A percentile compares a stretch with the other conserved stretches of the same genome.
Conservation (phyloP, 2,329 filamentous ascomycete species). For the Aphanocladium album region DNA sequence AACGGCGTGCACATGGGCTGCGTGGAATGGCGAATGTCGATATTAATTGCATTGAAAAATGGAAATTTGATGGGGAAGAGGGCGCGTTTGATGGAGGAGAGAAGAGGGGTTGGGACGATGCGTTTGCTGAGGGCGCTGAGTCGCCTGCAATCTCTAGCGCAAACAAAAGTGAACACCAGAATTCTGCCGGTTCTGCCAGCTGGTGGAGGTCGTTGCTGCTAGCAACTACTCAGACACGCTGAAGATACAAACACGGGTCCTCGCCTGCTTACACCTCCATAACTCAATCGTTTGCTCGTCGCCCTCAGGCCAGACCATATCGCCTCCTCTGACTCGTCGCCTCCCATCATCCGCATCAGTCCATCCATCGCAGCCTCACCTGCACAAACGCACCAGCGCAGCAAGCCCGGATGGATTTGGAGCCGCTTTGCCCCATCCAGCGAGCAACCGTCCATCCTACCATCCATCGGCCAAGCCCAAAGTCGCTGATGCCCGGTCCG, state of each 20-base stretch:
- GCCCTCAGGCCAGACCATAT: not conserved
- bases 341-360: not conserved
- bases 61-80: not conserved
- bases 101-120: not conserved
- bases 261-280: not conserved
- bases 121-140: not conserved
- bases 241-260: not conserved
- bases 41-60: constrained; percentile 1
- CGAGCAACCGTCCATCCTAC: constrained; percentile 12
- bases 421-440: constrained; percentile 8
- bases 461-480: constrained; percentile 11
- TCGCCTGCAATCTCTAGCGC: not conserved
- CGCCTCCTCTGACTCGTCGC: not conserved
- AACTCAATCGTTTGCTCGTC: not conserved
- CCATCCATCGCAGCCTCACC: constrained; percentile 11
- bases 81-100: not conserved
- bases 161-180: not conserved
- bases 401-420: not conserved
- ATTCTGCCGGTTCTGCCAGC: not conserved
- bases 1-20: constrained; percentile 1
- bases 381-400: not conserved
- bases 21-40: not conserved
- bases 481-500: not conserved
- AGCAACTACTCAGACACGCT: not conserved
- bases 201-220: not conserved